Evolutionary conservation across 2,329 filamentous ascomycete species (phyloP), one percentile per base, ranked within the genome.

Genomic region (Pestalotiopsis sp.): DNA sequence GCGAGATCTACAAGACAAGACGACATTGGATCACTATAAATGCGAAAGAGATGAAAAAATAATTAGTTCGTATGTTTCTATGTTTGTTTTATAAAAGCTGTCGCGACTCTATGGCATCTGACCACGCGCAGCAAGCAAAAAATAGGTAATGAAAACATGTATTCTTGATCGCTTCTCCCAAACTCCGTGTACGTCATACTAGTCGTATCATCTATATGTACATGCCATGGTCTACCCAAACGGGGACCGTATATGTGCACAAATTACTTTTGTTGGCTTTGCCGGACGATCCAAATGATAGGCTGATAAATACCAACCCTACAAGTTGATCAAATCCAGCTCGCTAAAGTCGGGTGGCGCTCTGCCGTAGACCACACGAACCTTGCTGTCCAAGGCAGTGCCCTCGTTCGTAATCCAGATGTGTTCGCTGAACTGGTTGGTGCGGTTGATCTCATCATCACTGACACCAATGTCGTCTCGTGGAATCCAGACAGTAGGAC

Each of bases 361-460:
- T 71, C 89, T 90, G 72, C 92, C 92, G 79, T 96, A 98, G 49
- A 97, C 89, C 4, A 97, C 94, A 20, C 92, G 89, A 38, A 90
- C 89, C 79, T 94, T 94, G 68, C 90, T 92, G 82, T 98, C 94
- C 74, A 98, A 84, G 11, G 94, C 93, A 23, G 95, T 94, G 69
- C 94, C 94, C 78, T 97, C 92, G 79, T 98, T 98, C 75, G 93
- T 97, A 77, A 98, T 94, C 93, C 94, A 97, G 66, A 98, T 92
- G 71, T 90, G 86, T 69, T 93, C 89, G 77, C 91, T 95, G 78
- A 94, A 92, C 62, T 86, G 85, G 72, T 91, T 87, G 6, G 94
- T 97, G 45, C 93, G 86, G 76, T 86, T 86, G 59, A 98, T 92
- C 83, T 99, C 96, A 74, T 98, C 95, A 74, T 97, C 94, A 72